Conservation (phyloP, 2,329 filamentous ascomycete species). For the Trichoderma sp. region DNA sequence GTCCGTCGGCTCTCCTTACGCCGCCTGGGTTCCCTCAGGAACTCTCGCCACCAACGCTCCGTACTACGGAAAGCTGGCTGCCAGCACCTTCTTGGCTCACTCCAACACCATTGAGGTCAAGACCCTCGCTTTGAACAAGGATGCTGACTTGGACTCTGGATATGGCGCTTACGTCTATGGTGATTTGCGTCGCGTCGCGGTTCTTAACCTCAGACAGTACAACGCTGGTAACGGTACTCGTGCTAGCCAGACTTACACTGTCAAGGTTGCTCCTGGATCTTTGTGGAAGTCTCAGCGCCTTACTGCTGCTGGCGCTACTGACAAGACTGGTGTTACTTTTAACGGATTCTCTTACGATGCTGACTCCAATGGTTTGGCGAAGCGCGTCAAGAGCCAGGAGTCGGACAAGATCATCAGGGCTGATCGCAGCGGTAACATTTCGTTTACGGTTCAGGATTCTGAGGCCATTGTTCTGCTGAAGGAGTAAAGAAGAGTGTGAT, state of each 20-base stretch:
- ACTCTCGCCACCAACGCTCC: conserved; percentile 25
- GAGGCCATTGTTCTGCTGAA: conserved; percentile 27
- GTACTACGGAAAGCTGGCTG: conserved; percentile 30
- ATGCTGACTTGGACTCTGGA: conserved; percentile 25
- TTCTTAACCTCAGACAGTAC: conserved; percentile 27
- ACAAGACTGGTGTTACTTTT: conserved; percentile 25
- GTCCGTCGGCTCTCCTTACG: conserved; percentile 28
- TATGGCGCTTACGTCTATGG: conserved; percentile 28
- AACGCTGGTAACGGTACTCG: conserved; percentile 19
- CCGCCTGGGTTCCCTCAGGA: conserved; percentile 26
- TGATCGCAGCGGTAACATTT: conserved; percentile 20
- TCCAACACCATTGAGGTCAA: conserved; percentile 21
- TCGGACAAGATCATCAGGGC: conserved; percentile 20
- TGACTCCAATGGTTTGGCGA: conserved; percentile 21
- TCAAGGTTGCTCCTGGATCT: conserved; percentile 22
- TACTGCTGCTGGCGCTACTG: conserved; percentile 24
- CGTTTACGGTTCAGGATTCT: conserved; percentile 25
- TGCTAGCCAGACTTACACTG: conserved; percentile 19
- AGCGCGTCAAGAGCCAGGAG: conserved; percentile 1
- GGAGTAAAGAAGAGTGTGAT: neutral
- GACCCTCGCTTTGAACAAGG: conserved; percentile 17
- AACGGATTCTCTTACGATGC: conserved; percentile 28
- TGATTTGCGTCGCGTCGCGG: conserved; percentile 24
- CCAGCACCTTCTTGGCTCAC: conserved; percentile 26
- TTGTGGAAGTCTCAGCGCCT: conserved; percentile 25